Evolutionary conservation across 176 grass and related monocot genomes (phyloP).

Genomic region (Elymus sibiricus): DNA sequence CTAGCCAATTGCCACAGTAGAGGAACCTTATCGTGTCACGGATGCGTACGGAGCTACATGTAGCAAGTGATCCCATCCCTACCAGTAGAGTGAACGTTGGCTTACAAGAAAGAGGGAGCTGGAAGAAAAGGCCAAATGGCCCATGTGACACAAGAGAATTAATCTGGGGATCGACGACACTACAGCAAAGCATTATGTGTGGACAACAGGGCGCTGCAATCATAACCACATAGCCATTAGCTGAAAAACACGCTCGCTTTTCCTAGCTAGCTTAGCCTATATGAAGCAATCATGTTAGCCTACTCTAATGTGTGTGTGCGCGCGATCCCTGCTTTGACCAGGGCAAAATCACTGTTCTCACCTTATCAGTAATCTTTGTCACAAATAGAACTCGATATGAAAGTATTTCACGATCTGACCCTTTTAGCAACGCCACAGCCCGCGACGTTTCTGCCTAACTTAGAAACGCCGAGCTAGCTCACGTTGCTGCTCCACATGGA

Average conservation of each 20-base stretch:
- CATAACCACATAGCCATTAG: constrained; percentile 7
- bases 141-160: neutral
- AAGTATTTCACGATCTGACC: no score
- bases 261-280: constrained; percentile 1
- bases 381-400: no score
- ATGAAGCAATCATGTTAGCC: neutral
- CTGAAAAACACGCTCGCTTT: neutral
- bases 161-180: neutral
- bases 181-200: constrained; percentile 15
- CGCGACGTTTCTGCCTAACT: no score
- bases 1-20: neutral
- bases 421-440: no score
- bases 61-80: neutral
- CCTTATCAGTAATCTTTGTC: no score
- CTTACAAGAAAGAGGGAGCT: neutral
- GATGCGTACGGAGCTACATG: neutral
- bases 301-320: neutral
- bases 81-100: no score
- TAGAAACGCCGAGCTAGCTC: no score
- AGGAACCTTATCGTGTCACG: neutral
- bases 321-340: constrained; percentile 10
- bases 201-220: constrained; percentile 10
- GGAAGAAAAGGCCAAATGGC: neutral
- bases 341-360: no score
- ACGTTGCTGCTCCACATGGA: no score